Percentiles rank a stretch among this genome's conserved stretches.
These are phyloP conservation scores for Oryza officinalis DNA, from an alignment of 176 grass and related monocot genomes.

Conservation along the genomic window DNA sequence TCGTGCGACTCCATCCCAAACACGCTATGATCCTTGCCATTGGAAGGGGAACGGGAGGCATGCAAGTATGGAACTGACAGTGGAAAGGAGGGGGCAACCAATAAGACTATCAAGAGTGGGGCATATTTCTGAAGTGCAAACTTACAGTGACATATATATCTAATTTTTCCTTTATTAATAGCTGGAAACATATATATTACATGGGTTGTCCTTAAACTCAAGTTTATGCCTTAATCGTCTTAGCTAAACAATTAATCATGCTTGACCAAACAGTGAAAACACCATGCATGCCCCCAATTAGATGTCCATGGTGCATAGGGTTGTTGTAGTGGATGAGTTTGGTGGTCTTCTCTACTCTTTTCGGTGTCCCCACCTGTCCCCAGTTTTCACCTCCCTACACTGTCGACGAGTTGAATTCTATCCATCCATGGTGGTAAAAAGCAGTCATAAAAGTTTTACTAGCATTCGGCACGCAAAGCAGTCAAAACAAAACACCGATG, in stretches of 20 bases:
- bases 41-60: not conserved
- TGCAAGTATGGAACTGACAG: not conserved
- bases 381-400: not conserved
- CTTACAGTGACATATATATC: not conserved
- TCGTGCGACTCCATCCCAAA: no score
- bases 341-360: not conserved
- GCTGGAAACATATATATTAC: not conserved
- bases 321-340: constrained; percentile 11
- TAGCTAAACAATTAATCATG: not conserved
- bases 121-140: not conserved
- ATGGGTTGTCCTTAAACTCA: not conserved
- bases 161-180: not conserved
- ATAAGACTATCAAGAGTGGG: not conserved
- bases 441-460: not conserved
- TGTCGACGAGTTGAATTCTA: not conserved
- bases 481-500: not conserved
- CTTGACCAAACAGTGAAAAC: not conserved
- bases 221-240: not conserved
- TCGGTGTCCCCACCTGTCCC: not conserved
- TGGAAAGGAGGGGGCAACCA: not conserved
- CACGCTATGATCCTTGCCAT: no score
- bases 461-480: not conserved
- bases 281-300: not conserved
- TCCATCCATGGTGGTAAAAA: not conserved
- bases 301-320: not conserved